Base-by-base conservation (phyloP, 768 basidiomycete genomes). In the Auriscalpium orientale region DNA sequence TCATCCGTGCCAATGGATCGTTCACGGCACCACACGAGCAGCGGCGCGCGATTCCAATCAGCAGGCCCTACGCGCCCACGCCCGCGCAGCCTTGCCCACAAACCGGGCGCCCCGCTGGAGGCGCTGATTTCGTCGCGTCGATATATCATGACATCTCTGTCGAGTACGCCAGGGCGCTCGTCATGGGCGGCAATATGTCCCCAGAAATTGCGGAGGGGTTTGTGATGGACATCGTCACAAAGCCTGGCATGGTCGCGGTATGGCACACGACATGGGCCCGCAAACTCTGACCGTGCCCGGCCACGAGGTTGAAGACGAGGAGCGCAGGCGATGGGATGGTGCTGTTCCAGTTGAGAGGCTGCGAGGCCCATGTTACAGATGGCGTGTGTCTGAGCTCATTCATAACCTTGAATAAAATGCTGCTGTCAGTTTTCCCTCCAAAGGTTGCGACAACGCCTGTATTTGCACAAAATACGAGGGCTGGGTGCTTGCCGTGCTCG, bases 181-280 rank as follows among this genome's bases (percentile, higher is more conserved):
- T 51, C 11, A 58, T 49, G 3, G 60, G 46, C 35, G 50, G 8
- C 38, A 37, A 21, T 28, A 28, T 28, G 28, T 28, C 28, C 28
- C 28, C 28, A 10, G 58, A 22, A n/a, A 38, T 56, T 18, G 57
- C 51, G 34, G 40, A 60, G 3, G 55, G 47, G 12, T 61, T 61
- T 18, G 50, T 46, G 36, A 40, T 16, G 2, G 60, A 61, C 37
- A 37, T 61, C 35, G n/a, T 22, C 8, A 11, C 1, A 15, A 58
- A 11, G 36, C 20, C 5, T 16, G 60, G 60, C 11, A 38, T 61
- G 8, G 53, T 48, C 12, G 28, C 21, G 3, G 49, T 54, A 15
- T 61, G 55, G n/a, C 60, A 61, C 21, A 60, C 58, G 9, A 55
- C 54, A 38, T 61, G 37, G 52, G 60, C 58, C 0, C 58, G 54